Base-by-base conservation (phyloP, 1,284 basidiomycete species). In the Apiotrichum laibachii region DNA sequence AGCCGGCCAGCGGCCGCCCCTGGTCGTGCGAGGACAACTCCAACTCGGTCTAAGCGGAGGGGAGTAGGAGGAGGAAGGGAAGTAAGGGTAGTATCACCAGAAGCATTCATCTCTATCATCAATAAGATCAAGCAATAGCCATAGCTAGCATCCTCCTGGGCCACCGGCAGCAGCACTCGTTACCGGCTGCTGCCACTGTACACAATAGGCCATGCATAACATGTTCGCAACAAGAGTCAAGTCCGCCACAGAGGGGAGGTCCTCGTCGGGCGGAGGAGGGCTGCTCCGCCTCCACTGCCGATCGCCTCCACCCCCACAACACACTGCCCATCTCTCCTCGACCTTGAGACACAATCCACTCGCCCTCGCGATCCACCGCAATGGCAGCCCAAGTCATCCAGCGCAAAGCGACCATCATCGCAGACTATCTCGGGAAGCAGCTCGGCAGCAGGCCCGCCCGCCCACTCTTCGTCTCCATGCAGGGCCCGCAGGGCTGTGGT, bases 11-110 rank as follows among this genome's bases (percentile, higher is more conserved):
- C 31, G 61, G 64, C n/a, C 58, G 50, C 9, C 68, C 72, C 9
- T 76, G 71, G 67, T 66, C 67, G 11, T 76, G 73, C 47, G 66
- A 60, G 35, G 72, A 73, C 55, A 73, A 73, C 59, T 68, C 67
- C 37, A 67, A 66, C 52, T 66, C 67, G 18, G 57, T 60, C 2
- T 57, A 50, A 35, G 33, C 7, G 21, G n/a, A 26, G 22, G 11
- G 22, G 3, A 6, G 5, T 19, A 8, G 42, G 42, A 8, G 13
- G 5, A 16, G 7, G 13, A 16, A 11, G 5, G 39, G 39, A 8
- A 40, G 39, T 15, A 16, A 40, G 39, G 13, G 35, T 40, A 10
- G 39, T n/a, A n/a, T n/a, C n/a, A n/a, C n/a, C n/a, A n/a, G n/a
- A n/a, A n/a, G n/a, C n/a, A n/a, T 43, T 7, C 35, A 37, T 37